Percentiles rank a stretch among this genome's conserved stretches.
These are phyloP conservation scores for Hericium rajendrae DNA, from an alignment of 768 basidiomycete species.

Conservation along the genomic window DNA sequence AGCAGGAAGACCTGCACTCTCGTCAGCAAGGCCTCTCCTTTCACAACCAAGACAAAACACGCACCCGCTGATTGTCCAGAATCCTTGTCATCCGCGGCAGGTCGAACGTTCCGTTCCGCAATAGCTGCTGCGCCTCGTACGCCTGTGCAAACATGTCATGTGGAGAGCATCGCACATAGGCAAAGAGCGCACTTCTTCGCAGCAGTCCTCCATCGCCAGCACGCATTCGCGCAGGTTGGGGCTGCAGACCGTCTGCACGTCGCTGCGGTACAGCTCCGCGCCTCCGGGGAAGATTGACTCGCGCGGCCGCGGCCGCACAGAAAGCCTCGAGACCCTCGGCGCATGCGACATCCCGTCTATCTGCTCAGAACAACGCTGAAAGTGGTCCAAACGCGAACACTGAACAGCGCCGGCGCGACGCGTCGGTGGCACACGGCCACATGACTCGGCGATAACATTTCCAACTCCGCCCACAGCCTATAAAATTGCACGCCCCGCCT, in stretches of 20 bases:
- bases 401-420: conserved; percentile 12
- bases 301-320: conserved; percentile 36
- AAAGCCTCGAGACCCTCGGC: conserved; percentile 35
- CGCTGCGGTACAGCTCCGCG: conserved; percentile 54
- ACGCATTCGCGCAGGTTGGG: conserved; percentile 71
- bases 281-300: conserved; percentile 68
- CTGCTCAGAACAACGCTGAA: background rate
- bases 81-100: conserved; percentile 62
- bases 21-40: background rate
- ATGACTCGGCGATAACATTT: conserved; percentile 12
- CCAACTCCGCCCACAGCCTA: conserved; percentile 7
- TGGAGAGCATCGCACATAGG: background rate
- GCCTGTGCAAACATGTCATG: conserved; percentile 31
- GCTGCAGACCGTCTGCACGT: conserved; percentile 56
- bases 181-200: conserved; percentile 52
- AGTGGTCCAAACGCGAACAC: background rate
- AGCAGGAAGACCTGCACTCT: conserved; percentile 59
- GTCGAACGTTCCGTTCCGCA: conserved; percentile 63
- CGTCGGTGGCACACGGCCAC: conserved; percentile 17
- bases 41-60: background rate
- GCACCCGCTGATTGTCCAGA: conserved; percentile 56
- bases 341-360: conserved; percentile 1
- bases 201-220: conserved; percentile 70
- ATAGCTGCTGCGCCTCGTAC: conserved; percentile 56
- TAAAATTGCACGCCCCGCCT: conserved; percentile 19